phyloP scores from a whole-genome alignment of 148 eudicot genomes.

The Nyssa sinensis region DNA sequence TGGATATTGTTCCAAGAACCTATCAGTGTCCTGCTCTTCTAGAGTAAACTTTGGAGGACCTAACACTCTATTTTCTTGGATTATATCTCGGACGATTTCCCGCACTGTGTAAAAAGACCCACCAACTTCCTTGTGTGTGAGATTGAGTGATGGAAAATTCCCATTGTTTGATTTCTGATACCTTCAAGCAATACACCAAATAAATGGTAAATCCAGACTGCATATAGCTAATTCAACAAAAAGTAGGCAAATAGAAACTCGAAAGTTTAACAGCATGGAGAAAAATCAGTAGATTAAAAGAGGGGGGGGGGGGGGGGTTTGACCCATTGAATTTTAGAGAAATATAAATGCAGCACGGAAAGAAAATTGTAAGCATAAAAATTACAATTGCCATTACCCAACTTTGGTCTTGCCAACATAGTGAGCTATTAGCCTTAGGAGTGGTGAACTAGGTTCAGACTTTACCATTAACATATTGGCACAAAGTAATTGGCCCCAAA shows the following conservation, averaged over 20 bases:
- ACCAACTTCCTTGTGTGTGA: constrained; percentile 94
- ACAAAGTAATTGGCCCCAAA: neutral
- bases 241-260: constrained; percentile 8
- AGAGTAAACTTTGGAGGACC: constrained; percentile 61
- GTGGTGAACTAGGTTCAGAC: neutral
- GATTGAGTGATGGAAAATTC: constrained; percentile 74
- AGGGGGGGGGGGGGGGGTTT: neutral
- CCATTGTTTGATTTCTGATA: constrained; percentile 74
- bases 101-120: constrained; percentile 92
- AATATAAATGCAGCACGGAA: neutral
- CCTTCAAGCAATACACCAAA: constrained; percentile 38
- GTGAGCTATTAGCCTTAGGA: too few species aligned
- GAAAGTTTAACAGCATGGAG: neutral
- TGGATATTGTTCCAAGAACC: constrained; percentile 35
- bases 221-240: neutral
- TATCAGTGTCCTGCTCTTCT: constrained; percentile 33
- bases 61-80: constrained; percentile 86
- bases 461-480: neutral
- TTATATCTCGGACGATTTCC: constrained; percentile 79
- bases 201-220: neutral
- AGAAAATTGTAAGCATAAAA: neutral
- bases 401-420: neutral
- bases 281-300: neutral
- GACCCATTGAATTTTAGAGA: neutral
- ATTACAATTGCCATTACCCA: neutral